Evolutionary conservation across 2,329 filamentous ascomycete genomes (phyloP).

Genomic region (Chaetomiaceae sp.): DNA sequence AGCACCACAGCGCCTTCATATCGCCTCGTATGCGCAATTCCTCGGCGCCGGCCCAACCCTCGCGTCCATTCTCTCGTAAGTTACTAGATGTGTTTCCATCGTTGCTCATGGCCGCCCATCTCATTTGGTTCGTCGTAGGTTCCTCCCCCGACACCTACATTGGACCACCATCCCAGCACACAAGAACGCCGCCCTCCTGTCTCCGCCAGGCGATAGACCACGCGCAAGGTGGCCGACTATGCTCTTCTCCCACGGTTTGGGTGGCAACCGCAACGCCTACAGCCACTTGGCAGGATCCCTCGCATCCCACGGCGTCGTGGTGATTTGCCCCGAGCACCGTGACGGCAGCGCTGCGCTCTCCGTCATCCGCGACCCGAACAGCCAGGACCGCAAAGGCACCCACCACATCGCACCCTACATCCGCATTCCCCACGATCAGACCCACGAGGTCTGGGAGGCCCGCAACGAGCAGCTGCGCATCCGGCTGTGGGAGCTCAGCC

Average conservation of each 20-base stretch:
- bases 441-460: constrained; percentile 57
- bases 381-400: constrained; percentile 34
- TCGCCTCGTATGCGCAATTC: constrained; percentile 71
- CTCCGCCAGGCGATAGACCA: constrained; percentile 37
- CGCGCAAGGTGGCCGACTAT: constrained; percentile 64
- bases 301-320: constrained; percentile 73
- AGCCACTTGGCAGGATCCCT: constrained; percentile 75
- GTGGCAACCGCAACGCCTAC: constrained; percentile 75
- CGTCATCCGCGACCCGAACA: constrained; percentile 57
- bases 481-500: constrained; percentile 70
- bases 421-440: constrained; percentile 55
- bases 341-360: constrained; percentile 75
- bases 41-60: constrained; percentile 57
- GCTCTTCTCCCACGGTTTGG: constrained; percentile 81
- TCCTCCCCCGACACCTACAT: constrained; percentile 64
- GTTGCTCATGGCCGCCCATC: no score
- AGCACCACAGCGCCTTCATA: constrained; percentile 64
- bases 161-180: constrained; percentile 67
- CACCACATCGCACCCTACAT: constrained; percentile 38
- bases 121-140: constrained; percentile 36
- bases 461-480: constrained; percentile 68
- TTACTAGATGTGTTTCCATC: constrained; percentile 12
- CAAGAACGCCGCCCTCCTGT: constrained; percentile 61
- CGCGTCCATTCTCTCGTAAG: constrained; percentile 55
- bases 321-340: constrained; percentile 75